Evolutionary conservation across 75 land plant genomes (phyloP).

Genomic region (Picea glauca): DNA sequence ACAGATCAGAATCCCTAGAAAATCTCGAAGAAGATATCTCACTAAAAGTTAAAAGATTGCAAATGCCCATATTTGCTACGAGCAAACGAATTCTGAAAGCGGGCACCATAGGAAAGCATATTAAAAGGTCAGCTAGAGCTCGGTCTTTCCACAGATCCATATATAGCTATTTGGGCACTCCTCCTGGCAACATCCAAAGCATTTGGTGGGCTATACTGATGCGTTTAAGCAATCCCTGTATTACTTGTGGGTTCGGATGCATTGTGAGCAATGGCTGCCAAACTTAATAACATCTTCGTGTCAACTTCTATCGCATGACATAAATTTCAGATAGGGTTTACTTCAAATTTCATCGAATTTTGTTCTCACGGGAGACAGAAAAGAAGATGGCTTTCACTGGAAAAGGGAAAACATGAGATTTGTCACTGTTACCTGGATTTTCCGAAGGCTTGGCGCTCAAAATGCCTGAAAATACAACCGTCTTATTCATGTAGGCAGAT

Average conservation of each 20-base stretch:
- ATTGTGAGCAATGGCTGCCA: neutral
- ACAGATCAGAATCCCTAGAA: neutral
- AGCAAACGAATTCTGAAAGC: neutral
- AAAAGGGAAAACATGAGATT: neutral
- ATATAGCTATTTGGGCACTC: neutral
- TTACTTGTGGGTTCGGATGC: neutral
- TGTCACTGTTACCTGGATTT: slow-evolving; percentile 50
- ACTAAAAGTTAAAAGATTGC: neutral
- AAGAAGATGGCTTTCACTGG: neutral
- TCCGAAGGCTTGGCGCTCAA: slow-evolving; percentile 60
- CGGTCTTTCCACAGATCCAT: neutral
- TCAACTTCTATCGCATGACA: neutral
- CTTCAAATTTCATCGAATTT: too few species aligned
- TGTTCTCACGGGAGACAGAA: neutral
- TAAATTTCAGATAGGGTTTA: neutral
- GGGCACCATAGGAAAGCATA: neutral
- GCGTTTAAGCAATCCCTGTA: neutral
- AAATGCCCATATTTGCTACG: neutral
- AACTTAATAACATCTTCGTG: neutral
- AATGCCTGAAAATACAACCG: slow-evolving; percentile 63
- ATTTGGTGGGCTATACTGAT: too few species aligned
- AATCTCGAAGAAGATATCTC: neutral
- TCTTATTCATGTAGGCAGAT: slow-evolving; percentile 62
- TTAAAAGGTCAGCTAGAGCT: neutral
- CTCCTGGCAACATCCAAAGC: too few species aligned